Base-by-base conservation (phyloP, 2,329 filamentous ascomycete genomes). In the Sporothrix globosa region DNA sequence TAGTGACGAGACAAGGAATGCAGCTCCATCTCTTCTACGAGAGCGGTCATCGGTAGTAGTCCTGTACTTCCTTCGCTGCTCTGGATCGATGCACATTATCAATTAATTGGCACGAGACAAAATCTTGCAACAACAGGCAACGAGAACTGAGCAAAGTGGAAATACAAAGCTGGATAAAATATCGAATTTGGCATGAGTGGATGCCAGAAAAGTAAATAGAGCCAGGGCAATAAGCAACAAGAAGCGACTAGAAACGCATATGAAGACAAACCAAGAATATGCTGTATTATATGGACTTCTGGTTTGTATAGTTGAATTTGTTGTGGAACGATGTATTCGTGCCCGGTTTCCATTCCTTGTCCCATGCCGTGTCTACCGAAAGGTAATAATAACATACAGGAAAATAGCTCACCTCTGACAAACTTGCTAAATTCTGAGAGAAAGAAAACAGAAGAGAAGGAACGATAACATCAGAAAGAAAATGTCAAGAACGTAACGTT, bases 241-340 rank as follows among this genome's bases (percentile, higher is more conserved):
- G 21, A 48, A 27, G 4, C 2, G 17, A 27, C 30, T 34, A 44
- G 46, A 34, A 44, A 14, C 52, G 34, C 34, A 9, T 9, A 34
- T 34, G 34, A 6, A 34, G 34, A 34, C 34, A 34, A 34, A 9
- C 34, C 34, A 44, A 17, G 41, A 1, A 17, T 44, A 10, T 21
- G n/a, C 6, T 10, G 9, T 44, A 11, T 56, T 30, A 9, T 5
- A 10, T 44, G 19, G 24, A 54, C 66, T 65, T 67, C 4, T 60
- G 61, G 27, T 50, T 67, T 67, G 41, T 61, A 61, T 67, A 61
- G 67, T 61, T 56, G 53, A 58, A 24, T 39, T 30, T 4, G 13
- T 24, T 34, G 63, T 19, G 46, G 46, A 21, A 44, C 10, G 30
- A 21, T 11, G 19, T n/a, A 19, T 41, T 30, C 9, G 17, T 39